Conservation (phyloP, 192 early-diverging fungal species). For the Mortierella claussenii region DNA sequence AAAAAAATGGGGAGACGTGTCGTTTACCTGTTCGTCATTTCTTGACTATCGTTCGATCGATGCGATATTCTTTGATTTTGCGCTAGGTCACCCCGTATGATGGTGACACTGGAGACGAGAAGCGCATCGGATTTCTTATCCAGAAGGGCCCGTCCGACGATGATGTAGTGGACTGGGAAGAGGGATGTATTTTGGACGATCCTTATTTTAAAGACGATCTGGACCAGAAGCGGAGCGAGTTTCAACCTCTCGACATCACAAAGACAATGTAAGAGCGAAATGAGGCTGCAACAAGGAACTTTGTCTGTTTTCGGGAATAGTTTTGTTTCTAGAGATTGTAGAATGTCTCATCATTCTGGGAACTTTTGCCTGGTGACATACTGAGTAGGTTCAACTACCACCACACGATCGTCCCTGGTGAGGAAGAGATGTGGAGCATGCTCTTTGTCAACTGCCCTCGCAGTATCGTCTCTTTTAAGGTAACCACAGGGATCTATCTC, state of each 20-base stretch:
- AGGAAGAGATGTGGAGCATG: constrained; percentile 60
- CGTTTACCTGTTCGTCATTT: too few relatives aligned
- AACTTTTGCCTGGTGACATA: background rate
- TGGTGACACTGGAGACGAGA: constrained; percentile 21
- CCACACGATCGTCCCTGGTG: constrained; percentile 28
- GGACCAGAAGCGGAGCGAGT: constrained; percentile 38
- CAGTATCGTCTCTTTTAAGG: constrained; percentile 50
- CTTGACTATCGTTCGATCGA: too few relatives aligned
- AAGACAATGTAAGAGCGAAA: constrained; percentile 20
- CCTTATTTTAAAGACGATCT: constrained; percentile 51
- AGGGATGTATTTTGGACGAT: constrained; percentile 57
- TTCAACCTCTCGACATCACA: constrained; percentile 20
- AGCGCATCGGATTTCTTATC: constrained; percentile 32
- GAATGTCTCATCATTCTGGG: background rate
- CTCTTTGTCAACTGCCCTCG: constrained; percentile 59
- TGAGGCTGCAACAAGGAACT: too few relatives aligned
- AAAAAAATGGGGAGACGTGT: too few relatives aligned
- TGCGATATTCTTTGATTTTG: too few relatives aligned
- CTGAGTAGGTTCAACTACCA: constrained; percentile 41
- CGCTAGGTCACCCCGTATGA: constrained; percentile 34
- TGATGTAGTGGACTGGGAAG: constrained; percentile 40
- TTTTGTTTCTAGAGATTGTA: background rate
- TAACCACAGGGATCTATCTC: constrained; percentile 15
- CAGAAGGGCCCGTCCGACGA: constrained; percentile 18
- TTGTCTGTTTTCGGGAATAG: too few relatives aligned